Evolutionary conservation across 2,329 filamentous ascomycete genomes (phyloP), one percentile per base, ranked within the genome.

Genomic region (Fusarium luffae): DNA sequence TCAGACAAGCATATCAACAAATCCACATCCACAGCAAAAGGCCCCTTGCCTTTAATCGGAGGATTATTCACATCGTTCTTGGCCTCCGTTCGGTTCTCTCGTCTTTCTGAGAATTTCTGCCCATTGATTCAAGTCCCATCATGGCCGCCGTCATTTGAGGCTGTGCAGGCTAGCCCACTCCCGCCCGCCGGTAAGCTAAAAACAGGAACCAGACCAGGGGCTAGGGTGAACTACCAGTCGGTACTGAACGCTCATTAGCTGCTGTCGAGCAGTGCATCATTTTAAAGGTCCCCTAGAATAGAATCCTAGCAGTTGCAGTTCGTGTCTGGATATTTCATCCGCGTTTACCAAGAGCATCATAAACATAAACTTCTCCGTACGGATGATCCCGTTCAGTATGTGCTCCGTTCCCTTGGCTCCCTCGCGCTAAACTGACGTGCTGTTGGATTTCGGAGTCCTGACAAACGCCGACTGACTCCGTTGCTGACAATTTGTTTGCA

Each of bases 171-270:
- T 66, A 61, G 46, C 51, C 66, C 52, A 65, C 51, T 54, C 66
- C 66, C 66, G 57, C 41, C 27, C 60, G 62, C 66, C 49, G 62
- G 67, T 59, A 68, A 59, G 66, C 67, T 69, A 69, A 67, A 68
- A 70, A 69, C 66, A 67, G 67, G 62, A 66, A 70, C 67, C 63
- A 44, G 52, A 41, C 54, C 52, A 68, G 65, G 65, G 58, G 49
- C 44, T 40, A 67, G 48, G 52, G 55, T 46, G 52, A 70, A 70
- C 67, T 70, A 58, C 52, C 54, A 44, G 23, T 54, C 59, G 49
- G 63, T 49, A 34, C 47, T 66, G 21, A 27, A 34, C 46, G 50
- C 60, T 63, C 41, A 63, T 62, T 62, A 47, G 28, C 43, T 64
- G 25, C 19, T 63, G 30, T 63, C 32, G 28, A 61, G 59, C 42